A percentile compares a stretch with the other conserved stretches of the same genome.
phyloP scores from a whole-genome alignment of 768 basidiomycete genomes.

The Hygrocybe coccinea region DNA sequence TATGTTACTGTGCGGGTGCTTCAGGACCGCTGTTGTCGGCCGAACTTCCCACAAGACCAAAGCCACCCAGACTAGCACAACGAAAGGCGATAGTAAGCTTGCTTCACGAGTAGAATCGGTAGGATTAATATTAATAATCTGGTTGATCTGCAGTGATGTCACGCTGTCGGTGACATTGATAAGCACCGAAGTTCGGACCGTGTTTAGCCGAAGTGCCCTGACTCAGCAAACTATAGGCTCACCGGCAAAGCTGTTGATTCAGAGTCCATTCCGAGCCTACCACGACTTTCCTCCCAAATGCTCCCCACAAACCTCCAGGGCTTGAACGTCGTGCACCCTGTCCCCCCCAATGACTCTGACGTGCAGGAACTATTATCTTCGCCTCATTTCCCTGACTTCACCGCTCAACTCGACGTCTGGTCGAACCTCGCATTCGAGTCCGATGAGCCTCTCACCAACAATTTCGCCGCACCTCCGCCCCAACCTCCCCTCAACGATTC shows the following conservation, averaged over 20 bases:
- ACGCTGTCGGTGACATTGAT: no score
- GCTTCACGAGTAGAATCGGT: no score
- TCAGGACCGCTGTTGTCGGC: no score
- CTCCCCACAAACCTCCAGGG: constrained; percentile 65
- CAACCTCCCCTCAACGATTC: constrained; percentile 38
- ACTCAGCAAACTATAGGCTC: background rate
- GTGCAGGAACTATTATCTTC: constrained; percentile 57
- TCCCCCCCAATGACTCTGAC: constrained; percentile 36
- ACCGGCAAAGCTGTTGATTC: background rate
- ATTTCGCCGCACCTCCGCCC: constrained; percentile 38
- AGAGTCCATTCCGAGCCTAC: background rate
- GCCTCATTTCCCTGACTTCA: constrained; percentile 66
- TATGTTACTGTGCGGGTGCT: no score
- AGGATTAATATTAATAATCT: no score
- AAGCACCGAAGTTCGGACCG: no score
- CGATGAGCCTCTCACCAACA: constrained; percentile 22
- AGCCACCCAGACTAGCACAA: no score
- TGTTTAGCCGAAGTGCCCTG: background rate
- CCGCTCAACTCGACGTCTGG: constrained; percentile 79
- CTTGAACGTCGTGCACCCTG: constrained; percentile 71
- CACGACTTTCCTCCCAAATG: constrained; percentile 34
- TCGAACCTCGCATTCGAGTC: constrained; percentile 71
- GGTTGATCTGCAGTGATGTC: no score
- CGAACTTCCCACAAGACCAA: no score
- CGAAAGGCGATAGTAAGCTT: no score